Percentiles rank a stretch among this genome's conserved stretches.
Evolutionary conservation across 768 basidiomycete genomes (phyloP).

Genomic region (Mycena belliarum): DNA sequence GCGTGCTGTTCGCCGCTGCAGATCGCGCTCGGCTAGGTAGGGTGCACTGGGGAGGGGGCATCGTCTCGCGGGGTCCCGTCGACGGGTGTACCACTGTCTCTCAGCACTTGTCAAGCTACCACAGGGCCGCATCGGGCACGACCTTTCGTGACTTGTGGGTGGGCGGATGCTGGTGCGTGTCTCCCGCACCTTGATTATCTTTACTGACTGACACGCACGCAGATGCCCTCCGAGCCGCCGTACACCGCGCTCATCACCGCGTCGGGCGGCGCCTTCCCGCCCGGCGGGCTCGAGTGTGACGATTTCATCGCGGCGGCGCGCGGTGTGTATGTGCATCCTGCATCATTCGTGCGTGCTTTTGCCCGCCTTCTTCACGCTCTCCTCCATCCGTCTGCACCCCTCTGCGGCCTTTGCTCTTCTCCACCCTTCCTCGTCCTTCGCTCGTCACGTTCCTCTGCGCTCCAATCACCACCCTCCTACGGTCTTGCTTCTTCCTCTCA

Average conservation of each 20-base stretch:
- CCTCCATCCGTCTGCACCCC: too few relatives aligned
- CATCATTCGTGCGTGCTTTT: conserved; percentile 24
- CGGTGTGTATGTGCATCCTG: conserved; percentile 46
- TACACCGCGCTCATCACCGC: conserved; percentile 28
- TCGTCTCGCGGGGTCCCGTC: too few relatives aligned
- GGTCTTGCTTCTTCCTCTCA: too few relatives aligned
- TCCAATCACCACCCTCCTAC: too few relatives aligned
- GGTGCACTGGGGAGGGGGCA: neutral
- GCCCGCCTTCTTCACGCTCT: neutral
- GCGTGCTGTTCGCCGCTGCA: too few relatives aligned
- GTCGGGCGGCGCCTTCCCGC: conserved; percentile 17
- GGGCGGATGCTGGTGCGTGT: conserved; percentile 41
- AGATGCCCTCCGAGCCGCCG: conserved; percentile 33
- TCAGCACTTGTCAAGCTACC: neutral
- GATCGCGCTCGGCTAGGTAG: conserved; percentile 7
- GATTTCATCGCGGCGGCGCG: conserved; percentile 31
- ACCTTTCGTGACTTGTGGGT: conserved; percentile 49
- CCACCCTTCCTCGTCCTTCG: too few relatives aligned
- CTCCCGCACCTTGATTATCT: too few relatives aligned
- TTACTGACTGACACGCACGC: neutral
- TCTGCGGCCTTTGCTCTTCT: too few relatives aligned
- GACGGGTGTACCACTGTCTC: too few relatives aligned
- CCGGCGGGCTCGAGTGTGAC: conserved; percentile 23
- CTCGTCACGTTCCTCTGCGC: too few relatives aligned
- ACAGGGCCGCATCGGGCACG: conserved; percentile 28